Conservation (phyloP, 352 stramenopile genomes). For the Paralagenidium karlingii region DNA sequence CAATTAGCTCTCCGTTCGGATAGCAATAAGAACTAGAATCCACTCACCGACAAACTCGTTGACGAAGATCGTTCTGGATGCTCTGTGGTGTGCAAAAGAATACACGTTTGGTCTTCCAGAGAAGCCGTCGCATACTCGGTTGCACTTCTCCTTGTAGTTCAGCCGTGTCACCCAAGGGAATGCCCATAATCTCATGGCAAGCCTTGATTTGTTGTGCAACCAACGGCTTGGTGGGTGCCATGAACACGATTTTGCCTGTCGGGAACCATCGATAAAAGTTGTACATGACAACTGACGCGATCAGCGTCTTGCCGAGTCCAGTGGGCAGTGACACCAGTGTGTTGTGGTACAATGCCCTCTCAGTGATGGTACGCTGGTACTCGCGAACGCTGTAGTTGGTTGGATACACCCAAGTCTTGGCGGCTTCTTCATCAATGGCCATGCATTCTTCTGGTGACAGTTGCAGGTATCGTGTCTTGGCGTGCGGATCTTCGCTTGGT, state of each 20-base stretch:
- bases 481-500: constrained; percentile 36
- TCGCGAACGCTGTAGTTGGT: constrained; percentile 86
- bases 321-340: constrained; percentile 98
- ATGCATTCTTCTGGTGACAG: constrained; percentile 9
- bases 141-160: constrained; percentile 78
- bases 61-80: constrained; percentile 92
- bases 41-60: constrained; percentile 63
- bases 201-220: constrained; percentile 97
- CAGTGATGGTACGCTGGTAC: constrained; percentile 93
- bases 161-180: constrained; percentile 78
- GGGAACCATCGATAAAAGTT: constrained; percentile 99
- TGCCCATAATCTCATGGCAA: constrained; percentile 91
- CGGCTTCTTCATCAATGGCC: constrained; percentile 43
- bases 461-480: constrained; percentile 46
- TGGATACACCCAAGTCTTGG: constrained; percentile 75
- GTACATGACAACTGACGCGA: constrained; percentile 99
- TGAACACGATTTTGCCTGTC: constrained; percentile 91
- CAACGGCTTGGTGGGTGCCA: constrained; percentile 96
- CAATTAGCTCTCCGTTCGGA: no score
- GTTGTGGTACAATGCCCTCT: constrained; percentile 92
- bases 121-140: constrained; percentile 38
- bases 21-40: no score
- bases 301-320: constrained; percentile 98
- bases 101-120: constrained; percentile 90
- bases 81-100: constrained; percentile 99